phyloP scores from a whole-genome alignment of 1,139 yeast genomes.

The Hanseniaspora uvarum region DNA sequence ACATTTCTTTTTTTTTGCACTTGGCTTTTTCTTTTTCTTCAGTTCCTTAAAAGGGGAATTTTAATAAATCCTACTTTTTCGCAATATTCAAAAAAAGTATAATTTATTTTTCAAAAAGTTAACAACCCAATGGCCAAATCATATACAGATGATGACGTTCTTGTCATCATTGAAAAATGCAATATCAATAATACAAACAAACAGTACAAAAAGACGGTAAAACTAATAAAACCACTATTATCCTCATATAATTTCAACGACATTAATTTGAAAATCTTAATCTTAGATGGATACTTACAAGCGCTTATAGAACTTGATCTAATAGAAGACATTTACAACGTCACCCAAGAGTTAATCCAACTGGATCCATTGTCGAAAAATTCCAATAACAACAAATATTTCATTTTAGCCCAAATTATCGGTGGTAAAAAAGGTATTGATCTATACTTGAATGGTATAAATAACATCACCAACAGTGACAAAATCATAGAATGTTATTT shows the following conservation, averaged over 20 bases:
- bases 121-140: background rate
- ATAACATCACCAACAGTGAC: slow-evolving; percentile 34
- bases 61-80: background rate
- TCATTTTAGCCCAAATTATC: slow-evolving; percentile 80
- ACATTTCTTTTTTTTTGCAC: background rate
- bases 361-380: slow-evolving; percentile 54
- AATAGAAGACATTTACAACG: slow-evolving; percentile 44
- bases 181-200: background rate
- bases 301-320: slow-evolving; percentile 10
- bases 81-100: background rate
- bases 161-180: background rate
- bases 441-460: slow-evolving; percentile 56
- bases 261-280: background rate
- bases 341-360: slow-evolving; percentile 53
- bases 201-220: slow-evolving; percentile 10
- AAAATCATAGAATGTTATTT: slow-evolving; percentile 65
- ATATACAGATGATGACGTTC: slow-evolving; percentile 6
- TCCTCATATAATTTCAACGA: background rate
- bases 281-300: slow-evolving; percentile 4
- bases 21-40: background rate
- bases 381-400: slow-evolving; percentile 66
- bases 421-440: slow-evolving; percentile 72
- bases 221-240: slow-evolving; percentile 7
- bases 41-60: background rate
- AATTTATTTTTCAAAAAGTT: background rate